Conservation (phyloP, 1,284 basidiomycete species). For the Sporisorium graminicola region DNA sequence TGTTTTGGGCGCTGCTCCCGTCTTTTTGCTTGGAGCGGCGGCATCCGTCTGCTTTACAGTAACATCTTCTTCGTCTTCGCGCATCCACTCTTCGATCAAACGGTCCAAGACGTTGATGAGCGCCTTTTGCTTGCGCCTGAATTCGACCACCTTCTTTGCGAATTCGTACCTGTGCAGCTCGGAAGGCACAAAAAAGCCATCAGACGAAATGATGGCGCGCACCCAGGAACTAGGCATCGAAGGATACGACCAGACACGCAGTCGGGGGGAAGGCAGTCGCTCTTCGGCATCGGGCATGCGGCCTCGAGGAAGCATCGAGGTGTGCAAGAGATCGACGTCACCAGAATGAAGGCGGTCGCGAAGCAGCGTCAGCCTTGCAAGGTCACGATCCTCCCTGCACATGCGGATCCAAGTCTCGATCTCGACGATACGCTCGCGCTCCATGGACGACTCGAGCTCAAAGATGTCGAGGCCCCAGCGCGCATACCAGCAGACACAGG, state of each 20-base stretch:
- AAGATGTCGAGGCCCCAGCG: conserved; percentile 87
- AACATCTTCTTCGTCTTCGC: conserved; percentile 20
- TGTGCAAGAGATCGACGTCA: conserved; percentile 48
- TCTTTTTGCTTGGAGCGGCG: conserved; percentile 18
- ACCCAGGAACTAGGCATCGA: conserved; percentile 79
- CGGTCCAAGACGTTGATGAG: conserved; percentile 43
- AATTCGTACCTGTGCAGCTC: conserved; percentile 86
- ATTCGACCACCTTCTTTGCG: conserved; percentile 81
- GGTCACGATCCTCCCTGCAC: conserved; percentile 33
- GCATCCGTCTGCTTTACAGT: neutral
- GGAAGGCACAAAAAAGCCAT: conserved; percentile 82
- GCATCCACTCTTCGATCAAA: conserved; percentile 42
- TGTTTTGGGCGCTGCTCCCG: conserved; percentile 13
- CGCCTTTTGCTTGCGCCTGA: conserved; percentile 74
- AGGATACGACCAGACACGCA: conserved; percentile 73
- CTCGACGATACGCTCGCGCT: conserved; percentile 44
- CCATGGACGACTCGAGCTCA: conserved; percentile 75
- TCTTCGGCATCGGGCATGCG: conserved; percentile 47
- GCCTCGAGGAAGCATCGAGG: conserved; percentile 48
- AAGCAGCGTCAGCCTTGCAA: conserved; percentile 25
- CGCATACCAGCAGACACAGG: conserved; percentile 86
- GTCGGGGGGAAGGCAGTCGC: conserved; percentile 66
- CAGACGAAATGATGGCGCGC: conserved; percentile 80
- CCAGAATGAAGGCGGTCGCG: conserved; percentile 44
- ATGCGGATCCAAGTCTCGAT: conserved; percentile 41